Base-by-base conservation (phyloP, 768 basidiomycete species). In the Tylopilus vinaceipallidus region DNA sequence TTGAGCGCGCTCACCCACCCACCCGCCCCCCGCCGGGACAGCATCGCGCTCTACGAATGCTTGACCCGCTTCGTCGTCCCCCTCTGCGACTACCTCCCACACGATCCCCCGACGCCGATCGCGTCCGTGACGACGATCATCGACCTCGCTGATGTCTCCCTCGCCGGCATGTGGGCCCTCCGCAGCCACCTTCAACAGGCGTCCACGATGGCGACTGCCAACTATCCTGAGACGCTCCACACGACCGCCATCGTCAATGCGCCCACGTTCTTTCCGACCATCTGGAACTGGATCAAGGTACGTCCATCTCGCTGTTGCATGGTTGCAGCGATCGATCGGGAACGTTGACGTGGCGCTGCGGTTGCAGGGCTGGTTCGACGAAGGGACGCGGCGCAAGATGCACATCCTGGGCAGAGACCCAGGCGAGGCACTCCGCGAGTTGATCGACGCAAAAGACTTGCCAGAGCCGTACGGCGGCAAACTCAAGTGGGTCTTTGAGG, bases 271-370 rank as follows among this genome's bases (percentile, higher is more conserved):
- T 93, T 93, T 66, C 80, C 85, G 3, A 88, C 84, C 2, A 73
- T 92, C 10, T 93, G 90, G 90, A 77, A 76, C 27, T 92, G 90
- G 90, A 75, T 92, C 63, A 89, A 88, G 74, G 85, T 82, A 50
- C 34, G 70, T n/a, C n/a, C n/a, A n/a, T n/a, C n/a, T n/a, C n/a
- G n/a, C n/a, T n/a, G n/a, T n/a, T n/a, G n/a, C n/a, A n/a, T n/a
- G n/a, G n/a, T n/a, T n/a, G n/a, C n/a, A n/a, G n/a, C n/a, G n/a
- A n/a, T n/a, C n/a, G n/a, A n/a, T n/a, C n/a, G n/a, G n/a, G n/a
- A n/a, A n/a, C n/a, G n/a, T n/a, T n/a, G n/a, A n/a, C n/a, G n/a
- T n/a, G n/a, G n/a, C n/a, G n/a, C n/a, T n/a, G 12, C 11, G 35
- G 26, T 7, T 56, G 84, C 56, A 86, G 81, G 79, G 76, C 23